Percentiles rank a stretch among this genome's conserved stretches.
phyloP scores from a whole-genome alignment of 257 asterid genomes.

The Leptodermis oblonga region DNA sequence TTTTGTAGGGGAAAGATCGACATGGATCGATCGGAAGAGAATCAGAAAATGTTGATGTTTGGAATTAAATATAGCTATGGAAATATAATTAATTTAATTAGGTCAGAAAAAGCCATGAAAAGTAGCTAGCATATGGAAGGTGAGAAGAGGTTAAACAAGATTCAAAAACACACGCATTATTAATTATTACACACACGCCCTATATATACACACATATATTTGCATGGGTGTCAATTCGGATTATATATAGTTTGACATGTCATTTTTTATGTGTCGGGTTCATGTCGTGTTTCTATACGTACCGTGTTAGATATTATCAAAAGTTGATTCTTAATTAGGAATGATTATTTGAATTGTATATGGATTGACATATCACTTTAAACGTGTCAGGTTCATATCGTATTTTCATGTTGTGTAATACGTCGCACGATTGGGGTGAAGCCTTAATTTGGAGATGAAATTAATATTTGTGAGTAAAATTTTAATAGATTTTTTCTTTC shows the following conservation, averaged over 20 bases:
- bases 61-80: background rate
- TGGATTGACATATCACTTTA: no score
- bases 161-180: conserved; percentile 10
- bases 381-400: no score
- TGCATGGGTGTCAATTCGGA: background rate
- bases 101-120: background rate
- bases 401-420: no score
- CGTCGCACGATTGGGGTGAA: no score
- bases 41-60: conserved; percentile 13
- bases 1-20: background rate
- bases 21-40: background rate
- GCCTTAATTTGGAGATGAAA: background rate
- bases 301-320: no score
- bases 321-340: no score
- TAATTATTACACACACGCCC: no score
- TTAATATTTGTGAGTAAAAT: background rate
- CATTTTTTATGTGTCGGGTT: no score
- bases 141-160: conserved; percentile 36
- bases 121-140: conserved; percentile 21
- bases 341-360: no score
- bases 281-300: no score
- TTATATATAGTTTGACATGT: no score
- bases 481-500: background rate
- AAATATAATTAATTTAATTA: background rate
- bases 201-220: background rate